Base-by-base conservation (phyloP, 208 protist genomes). In the Acanthamoeba royreba region DNA sequence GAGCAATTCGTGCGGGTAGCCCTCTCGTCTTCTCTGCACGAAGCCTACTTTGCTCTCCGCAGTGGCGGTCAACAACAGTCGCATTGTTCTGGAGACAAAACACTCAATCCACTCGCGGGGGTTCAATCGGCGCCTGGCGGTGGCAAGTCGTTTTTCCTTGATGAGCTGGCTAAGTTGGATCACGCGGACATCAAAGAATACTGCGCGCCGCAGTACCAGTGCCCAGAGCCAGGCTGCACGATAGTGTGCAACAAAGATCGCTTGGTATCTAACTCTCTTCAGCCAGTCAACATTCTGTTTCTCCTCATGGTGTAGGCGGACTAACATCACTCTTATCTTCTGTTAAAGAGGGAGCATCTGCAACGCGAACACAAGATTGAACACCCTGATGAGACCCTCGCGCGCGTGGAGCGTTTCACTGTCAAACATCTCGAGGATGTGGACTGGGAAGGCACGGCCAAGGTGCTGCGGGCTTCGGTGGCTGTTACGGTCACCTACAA, bases 61-160 rank as follows among this genome's bases (percentile, higher is more conserved):
- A 25, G 17, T 33, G 35, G 25, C 79, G 15, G 11, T 55, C 49
- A 22, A 58, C 49, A 58, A 58, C 45, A 53, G 17, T 19, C 79
- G 15, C 31, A 33, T 19, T 11, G 11, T 25, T 25, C 35, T 19
- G 81, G 46, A 25, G 81, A 89, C 8, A 46, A 58, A 28, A 89
- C n/a, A 38, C 17, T 19, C 35, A 89, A 89, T 38, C 43, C 81
- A 11, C 81, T 89, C 3, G 22, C 49, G 11, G 35, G 4, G 4
- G 4, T 89, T 4, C 81, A 89, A 2, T 46, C 81, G 5, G 35
- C 81, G 1, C 81, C 81, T 63, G 81, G 3, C n/a, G 81, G 81
- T 19, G 81, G 81, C 81, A 89, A 89, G 8, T 89, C 81, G 3
- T 89, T 89, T 58, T 89, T 89, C 5, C 46, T 89, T 4, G 81